phyloP scores from a whole-genome alignment of 345 rosid genomes.

The Moricandia arvensis region DNA sequence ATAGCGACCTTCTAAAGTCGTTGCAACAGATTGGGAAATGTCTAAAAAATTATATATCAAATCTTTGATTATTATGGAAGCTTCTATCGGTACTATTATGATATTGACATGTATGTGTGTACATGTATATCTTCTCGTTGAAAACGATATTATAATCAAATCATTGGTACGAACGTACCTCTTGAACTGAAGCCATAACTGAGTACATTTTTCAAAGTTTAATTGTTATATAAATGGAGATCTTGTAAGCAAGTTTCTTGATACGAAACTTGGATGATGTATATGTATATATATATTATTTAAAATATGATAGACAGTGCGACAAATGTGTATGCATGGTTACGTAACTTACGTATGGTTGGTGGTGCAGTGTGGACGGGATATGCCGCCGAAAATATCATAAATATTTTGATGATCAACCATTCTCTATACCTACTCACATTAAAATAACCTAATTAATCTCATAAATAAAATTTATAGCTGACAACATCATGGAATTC shows the following conservation, averaged over 20 bases:
- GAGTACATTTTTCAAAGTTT: background rate
- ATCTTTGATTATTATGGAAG: background rate
- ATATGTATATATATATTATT: background rate
- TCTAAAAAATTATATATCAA: background rate
- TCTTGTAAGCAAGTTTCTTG: background rate
- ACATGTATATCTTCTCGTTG: background rate
- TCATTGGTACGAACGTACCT: background rate
- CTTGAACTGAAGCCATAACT: constrained; percentile 5
- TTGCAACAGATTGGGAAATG: background rate
- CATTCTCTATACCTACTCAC: background rate
- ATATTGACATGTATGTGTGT: background rate
- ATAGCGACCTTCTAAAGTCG: background rate
- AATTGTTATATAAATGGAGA: background rate
- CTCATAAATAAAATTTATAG: background rate
- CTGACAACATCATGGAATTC: background rate
- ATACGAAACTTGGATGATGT: constrained; percentile 3
- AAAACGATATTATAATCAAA: background rate
- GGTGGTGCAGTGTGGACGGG: constrained; percentile 30
- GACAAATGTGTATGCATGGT: constrained; percentile 12
- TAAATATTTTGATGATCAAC: background rate
- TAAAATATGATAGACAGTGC: background rate
- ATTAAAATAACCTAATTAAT: no score
- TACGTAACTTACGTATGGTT: constrained; percentile 16
- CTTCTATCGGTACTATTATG: background rate
- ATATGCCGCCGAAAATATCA: constrained; percentile 28